Evolutionary conservation across 1,284 basidiomycete species (phyloP), one percentile per base, ranked within the genome.

Genomic region (Cystobasidium sp.): DNA sequence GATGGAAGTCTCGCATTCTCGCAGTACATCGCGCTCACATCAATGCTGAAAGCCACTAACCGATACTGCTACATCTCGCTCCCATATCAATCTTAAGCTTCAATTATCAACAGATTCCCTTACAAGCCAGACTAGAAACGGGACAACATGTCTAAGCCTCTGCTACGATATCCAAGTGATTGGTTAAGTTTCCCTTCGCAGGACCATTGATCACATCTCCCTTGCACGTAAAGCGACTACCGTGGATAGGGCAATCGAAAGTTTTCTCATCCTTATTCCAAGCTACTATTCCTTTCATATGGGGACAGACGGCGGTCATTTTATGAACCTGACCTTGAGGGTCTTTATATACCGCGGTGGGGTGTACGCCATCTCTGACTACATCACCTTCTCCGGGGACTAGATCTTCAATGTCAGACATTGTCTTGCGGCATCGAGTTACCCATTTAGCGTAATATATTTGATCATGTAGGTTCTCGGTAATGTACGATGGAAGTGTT

Each of bases 211-310:
- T 65, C 8, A 65, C 62, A 18, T 65, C 62, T 47, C 62, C 62
- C 12, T 65, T 65, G 46, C 62, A 65, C 18, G 62, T 65, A 22
- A 65, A 65, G 4, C 62, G 20, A 37, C 46, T 49, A 39, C 62
- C 62, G 47, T 65, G 62, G 4, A 65, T 65, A 31, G 62, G 62
- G 44, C 62, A 65, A 51, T 65, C 62, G 24, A 65, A 65, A 10
- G 62, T 65, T n/a, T 65, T 65, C 16, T 65, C 62, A 65, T 65
- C 62, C 6, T 46, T 65, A 22, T 65, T 65, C 62, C 62, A 65
- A 4, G 62, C 44, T 6, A 65, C 62, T 37, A 65, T 65, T 2
- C 62, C 62, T 51, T 65, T 65, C 39, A 65, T 37, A 47, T 65
- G 62, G n/a, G 62, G 62, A 22, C 62, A 65, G 14, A 65, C 49